Evolutionary conservation across 495 filamentous ascomycete species (phyloP).

Genomic region (Talaromyces stipitatus): DNA sequence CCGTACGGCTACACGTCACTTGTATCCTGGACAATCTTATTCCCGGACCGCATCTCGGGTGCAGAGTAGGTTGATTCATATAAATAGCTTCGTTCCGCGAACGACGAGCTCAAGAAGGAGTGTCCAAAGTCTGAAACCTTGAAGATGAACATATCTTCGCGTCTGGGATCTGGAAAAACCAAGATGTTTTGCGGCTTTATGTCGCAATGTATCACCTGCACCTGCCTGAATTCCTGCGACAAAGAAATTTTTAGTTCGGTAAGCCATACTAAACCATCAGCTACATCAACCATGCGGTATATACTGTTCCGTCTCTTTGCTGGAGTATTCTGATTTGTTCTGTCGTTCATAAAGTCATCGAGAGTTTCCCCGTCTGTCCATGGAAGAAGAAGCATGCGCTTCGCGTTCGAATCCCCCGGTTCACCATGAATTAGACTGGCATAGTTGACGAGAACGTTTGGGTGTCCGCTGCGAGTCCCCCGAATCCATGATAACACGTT

Average conservation of each 20-base stretch:
- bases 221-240: background rate
- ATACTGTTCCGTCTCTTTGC: background rate
- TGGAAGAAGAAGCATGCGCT: background rate
- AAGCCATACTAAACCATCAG: background rate
- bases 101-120: background rate
- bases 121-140: background rate
- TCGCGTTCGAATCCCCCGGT: too few relatives aligned
- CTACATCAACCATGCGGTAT: background rate
- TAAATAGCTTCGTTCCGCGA: background rate
- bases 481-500: background rate
- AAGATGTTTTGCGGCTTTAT: background rate
- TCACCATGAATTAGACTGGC: background rate
- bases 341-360: background rate
- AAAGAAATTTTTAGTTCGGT: background rate
- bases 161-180: background rate
- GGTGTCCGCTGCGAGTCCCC: too few relatives aligned
- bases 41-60: background rate
- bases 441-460: background rate
- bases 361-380: background rate
- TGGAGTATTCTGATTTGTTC: background rate
- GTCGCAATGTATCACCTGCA: background rate
- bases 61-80: background rate
- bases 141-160: background rate
- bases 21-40: background rate
- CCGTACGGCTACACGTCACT: background rate